phyloP scores from a whole-genome alignment of 345 rosid genomes.

The Chamaenerion angustifolium region DNA sequence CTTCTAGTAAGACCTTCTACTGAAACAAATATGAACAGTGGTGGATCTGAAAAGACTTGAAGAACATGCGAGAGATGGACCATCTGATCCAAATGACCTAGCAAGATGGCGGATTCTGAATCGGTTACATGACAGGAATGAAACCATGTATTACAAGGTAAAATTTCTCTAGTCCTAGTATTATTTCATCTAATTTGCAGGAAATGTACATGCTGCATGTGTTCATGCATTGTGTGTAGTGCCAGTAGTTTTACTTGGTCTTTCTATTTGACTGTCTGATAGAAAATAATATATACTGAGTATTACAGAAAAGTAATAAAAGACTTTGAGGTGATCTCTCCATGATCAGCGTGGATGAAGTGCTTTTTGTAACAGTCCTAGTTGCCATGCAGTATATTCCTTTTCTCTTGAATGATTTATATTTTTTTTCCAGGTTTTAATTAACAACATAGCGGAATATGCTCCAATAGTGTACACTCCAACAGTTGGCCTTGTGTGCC shows the following conservation, averaged over 20 bases:
- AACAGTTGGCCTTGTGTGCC: conserved; percentile 95
- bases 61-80: conserved; percentile 89
- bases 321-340: too few species aligned
- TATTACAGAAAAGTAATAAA: too few species aligned
- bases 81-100: conserved; percentile 76
- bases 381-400: neutral
- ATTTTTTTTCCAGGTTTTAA: conserved; percentile 56
- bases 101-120: conserved; percentile 96
- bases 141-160: conserved; percentile 92
- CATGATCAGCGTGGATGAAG: neutral
- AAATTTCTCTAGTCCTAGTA: neutral
- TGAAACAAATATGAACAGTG: conserved; percentile 37
- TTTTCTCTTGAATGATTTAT: conserved; percentile 3
- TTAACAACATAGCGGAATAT: conserved; percentile 84
- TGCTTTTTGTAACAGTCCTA: neutral
- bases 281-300: too few species aligned
- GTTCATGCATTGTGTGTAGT: neutral
- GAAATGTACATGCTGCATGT: neutral
- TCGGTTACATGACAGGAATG: conserved; percentile 89
- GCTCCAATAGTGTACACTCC: conserved; percentile 97
- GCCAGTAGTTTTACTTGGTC: too few species aligned
- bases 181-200: neutral
- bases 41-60: conserved; percentile 82
- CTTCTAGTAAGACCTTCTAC: neutral
- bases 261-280: too few species aligned